Conservation (phyloP, 495 filamentous ascomycete genomes). For the Thermothielavioides terrestris region DNA sequence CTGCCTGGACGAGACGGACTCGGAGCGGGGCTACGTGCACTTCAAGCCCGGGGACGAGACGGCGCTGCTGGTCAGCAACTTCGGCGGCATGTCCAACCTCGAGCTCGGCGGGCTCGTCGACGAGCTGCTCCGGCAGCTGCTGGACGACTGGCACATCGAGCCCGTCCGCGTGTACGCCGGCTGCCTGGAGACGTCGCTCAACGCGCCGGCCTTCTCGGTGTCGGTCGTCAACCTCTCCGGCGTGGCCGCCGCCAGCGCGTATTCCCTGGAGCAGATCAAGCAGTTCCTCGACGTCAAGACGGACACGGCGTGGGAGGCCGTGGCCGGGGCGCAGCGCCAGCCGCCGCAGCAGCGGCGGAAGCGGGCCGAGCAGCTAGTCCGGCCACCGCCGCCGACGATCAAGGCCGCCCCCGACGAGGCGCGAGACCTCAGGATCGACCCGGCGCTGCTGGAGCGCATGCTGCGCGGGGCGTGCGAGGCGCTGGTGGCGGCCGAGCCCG, state of each 20-base stretch:
- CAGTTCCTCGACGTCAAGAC: constrained; percentile 45
- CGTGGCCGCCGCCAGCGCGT: constrained; percentile 31
- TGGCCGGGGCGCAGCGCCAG: constrained; percentile 30
- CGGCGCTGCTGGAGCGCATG: constrained; percentile 38
- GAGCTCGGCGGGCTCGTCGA: constrained; percentile 51
- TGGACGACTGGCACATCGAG: constrained; percentile 32
- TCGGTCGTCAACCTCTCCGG: constrained; percentile 50
- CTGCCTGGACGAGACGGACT: constrained; percentile 46
- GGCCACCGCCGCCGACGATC: constrained; percentile 25
- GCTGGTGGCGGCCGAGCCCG: constrained; percentile 47
- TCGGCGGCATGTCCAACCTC: constrained; percentile 53
- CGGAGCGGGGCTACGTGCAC: constrained; percentile 49
- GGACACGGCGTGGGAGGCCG: constrained; percentile 44
- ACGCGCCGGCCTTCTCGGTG: constrained; percentile 54
- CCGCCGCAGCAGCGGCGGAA: constrained; percentile 23
- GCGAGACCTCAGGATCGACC: constrained; percentile 37
- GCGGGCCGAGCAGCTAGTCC: constrained; percentile 36
- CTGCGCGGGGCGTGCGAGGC: constrained; percentile 43
- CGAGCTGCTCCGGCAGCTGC: constrained; percentile 43
- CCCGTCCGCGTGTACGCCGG: constrained; percentile 37
- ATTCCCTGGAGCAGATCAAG: constrained; percentile 43
- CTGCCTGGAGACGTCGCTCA: constrained; percentile 52
- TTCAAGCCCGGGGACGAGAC: constrained; percentile 47
- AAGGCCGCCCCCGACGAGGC: constrained; percentile 28
- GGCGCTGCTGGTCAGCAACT: constrained; percentile 53